Percentiles rank a stretch among this genome's conserved stretches.
Conservation (phyloP, 352 stramenopile genomes). For the Thraustochytrium sp. region DNA sequence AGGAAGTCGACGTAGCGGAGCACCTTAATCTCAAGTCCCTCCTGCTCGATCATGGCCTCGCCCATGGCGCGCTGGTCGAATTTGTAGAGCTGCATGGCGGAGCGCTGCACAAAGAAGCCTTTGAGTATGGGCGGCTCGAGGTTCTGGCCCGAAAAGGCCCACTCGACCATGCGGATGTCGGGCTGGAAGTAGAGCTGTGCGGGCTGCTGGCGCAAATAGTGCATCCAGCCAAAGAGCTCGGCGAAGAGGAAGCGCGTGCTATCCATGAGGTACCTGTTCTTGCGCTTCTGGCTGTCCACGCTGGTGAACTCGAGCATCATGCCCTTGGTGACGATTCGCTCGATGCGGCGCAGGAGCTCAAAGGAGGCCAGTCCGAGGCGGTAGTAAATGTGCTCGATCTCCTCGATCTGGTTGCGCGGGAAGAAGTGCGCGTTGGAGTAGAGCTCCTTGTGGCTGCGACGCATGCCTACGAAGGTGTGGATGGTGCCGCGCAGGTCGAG, state of each 20-base stretch:
- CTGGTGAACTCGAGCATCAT: not conserved
- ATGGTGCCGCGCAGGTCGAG: constrained; percentile 40
- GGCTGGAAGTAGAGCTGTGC: constrained; percentile 3
- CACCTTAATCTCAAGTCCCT: not conserved
- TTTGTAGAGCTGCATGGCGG: constrained; percentile 2
- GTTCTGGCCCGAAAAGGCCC: not conserved
- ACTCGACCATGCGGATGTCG: constrained; percentile 1
- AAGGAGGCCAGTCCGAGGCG: constrained; percentile 18
- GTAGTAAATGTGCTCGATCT: constrained; percentile 39
- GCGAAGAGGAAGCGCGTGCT: constrained; percentile 30
- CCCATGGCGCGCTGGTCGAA: constrained; percentile 1
- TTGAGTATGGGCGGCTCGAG: not conserved
- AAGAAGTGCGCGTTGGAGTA: not conserved
- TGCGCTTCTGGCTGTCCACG: not conserved
- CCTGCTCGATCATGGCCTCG: constrained; percentile 14
- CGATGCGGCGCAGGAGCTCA: constrained; percentile 17
- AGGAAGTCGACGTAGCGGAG: not conserved
- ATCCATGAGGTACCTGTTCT: not conserved
- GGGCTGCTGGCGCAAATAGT: constrained; percentile 22
- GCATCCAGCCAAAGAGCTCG: constrained; percentile 32
- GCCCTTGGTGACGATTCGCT: not conserved
- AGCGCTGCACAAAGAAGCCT: no score
- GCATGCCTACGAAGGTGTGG: constrained; percentile 9
- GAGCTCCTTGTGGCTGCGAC: not conserved
- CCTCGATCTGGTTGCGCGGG: constrained; percentile 17